Evolutionary conservation across 495 filamentous ascomycete genomes (phyloP), one percentile per base, ranked within the genome.

Genomic region (Podospora conica): DNA sequence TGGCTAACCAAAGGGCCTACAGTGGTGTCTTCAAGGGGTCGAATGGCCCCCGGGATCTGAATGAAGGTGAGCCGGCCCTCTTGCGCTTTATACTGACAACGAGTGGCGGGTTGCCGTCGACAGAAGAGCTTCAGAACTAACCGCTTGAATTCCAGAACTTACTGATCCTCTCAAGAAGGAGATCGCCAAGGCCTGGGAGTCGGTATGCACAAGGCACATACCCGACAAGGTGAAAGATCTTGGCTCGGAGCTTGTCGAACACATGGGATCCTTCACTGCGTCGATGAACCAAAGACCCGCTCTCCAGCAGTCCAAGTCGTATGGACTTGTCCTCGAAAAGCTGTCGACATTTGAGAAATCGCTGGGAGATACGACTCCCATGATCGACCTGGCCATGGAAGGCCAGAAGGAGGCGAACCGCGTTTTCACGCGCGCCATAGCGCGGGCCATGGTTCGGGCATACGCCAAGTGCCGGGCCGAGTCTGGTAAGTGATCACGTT

Each of bases 391-490:
- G 0, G 80, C 87, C 60, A 76, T 69, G 4, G 65, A 64, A 27
- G 15, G 70, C 1, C 85, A 86, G 65, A 78, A 81, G 31, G 81
- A 86, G 20, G 82, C 83, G 22, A 87, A 82, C 63, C 81, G 85
- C 18, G 75, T 81, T 54, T 83, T 86, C 61, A 77, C 73, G 11
- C 82, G 81, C 0, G 72, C 78, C 11, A 78, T 88, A 22, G 67
- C 70, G n/a, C 24, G 64, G 23, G 66, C 65, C 27, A 84, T 88
- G 78, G 24, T 33, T 1, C 24, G 66, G 4, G 79, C 74, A 6
- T 88, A 87, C 61, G 61, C 72, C 1, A 55, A 63, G 6, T 87
- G 85, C 66, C 65, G 66, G 9, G 31, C 68, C 2, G 82, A 85
- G 68, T 53, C 28, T 40, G 85, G 83, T 81, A 69, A 55, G 70